Evolutionary conservation across 768 basidiomycete species (phyloP).

Genomic region (Gloeopeniophorella convolvens): DNA sequence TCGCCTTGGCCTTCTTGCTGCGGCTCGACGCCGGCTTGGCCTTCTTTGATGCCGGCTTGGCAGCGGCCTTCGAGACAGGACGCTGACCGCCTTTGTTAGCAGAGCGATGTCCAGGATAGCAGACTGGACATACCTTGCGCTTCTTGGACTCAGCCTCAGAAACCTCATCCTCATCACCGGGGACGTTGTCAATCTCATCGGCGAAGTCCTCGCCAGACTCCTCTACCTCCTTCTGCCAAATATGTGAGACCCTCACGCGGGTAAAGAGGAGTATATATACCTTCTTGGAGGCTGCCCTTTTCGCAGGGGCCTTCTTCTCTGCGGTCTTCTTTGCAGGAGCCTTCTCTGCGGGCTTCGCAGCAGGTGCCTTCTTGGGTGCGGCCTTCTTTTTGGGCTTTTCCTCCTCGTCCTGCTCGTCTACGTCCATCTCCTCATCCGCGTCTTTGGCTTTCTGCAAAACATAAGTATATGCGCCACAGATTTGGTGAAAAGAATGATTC

Average conservation of each 20-base stretch:
- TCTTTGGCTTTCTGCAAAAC: conserved; percentile 40
- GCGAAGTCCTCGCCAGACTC: conserved; percentile 43
- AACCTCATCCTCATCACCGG: conserved; percentile 43
- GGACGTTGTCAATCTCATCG: conserved; percentile 38
- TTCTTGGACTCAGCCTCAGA: conserved; percentile 46
- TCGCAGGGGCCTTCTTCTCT: conserved; percentile 43
- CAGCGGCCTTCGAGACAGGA: background rate
- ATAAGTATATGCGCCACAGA: background rate
- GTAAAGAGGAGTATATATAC: background rate
- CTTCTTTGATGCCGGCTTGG: conserved; percentile 14
- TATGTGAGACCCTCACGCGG: background rate
- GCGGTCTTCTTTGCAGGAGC: conserved; percentile 41
- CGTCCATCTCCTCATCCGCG: conserved; percentile 42
- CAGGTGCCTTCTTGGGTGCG: conserved; percentile 26
- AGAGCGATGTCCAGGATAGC: background rate
- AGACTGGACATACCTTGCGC: conserved; percentile 59
- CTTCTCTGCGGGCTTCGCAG: conserved; percentile 33
- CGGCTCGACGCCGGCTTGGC: conserved; percentile 13
- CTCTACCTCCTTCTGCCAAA: conserved; percentile 30
- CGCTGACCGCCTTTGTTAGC: background rate
- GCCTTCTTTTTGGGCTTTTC: conserved; percentile 28
- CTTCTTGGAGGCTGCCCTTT: conserved; percentile 38
- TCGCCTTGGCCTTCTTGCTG: conserved; percentile 11
- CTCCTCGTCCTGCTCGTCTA: conserved; percentile 35
- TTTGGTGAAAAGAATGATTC: background rate